Evolutionary conservation across 768 basidiomycete genomes (phyloP).

Genomic region (Macrocybe gigantea): DNA sequence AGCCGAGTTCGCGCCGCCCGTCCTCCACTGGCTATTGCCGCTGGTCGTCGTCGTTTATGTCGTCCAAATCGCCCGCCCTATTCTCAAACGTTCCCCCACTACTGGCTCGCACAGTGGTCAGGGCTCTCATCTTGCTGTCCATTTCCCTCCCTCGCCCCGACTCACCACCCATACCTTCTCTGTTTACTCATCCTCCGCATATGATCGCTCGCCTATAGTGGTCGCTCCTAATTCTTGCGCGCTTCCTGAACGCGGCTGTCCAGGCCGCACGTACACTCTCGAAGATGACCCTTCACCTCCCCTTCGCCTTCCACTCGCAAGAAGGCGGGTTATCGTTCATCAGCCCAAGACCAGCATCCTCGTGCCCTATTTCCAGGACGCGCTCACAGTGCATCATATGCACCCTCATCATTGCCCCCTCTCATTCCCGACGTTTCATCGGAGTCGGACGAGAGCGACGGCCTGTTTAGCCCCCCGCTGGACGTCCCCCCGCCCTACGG

Average conservation of each 20-base stretch:
- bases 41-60: constrained; percentile 2
- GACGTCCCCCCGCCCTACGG: constrained; percentile 10
- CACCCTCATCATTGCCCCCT: constrained; percentile 32
- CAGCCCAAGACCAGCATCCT: constrained; percentile 34
- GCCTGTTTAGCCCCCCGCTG: constrained; percentile 32
- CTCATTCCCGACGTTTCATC: constrained; percentile 59
- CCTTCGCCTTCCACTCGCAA: constrained; percentile 11
- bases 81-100: constrained; percentile 44
- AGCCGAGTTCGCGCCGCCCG: neutral
- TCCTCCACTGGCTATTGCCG: constrained; percentile 1
- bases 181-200: constrained; percentile 53
- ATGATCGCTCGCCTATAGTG: constrained; percentile 78
- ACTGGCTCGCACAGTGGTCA: constrained; percentile 12
- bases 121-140: constrained; percentile 30
- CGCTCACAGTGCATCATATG: constrained; percentile 8
- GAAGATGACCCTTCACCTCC: constrained; percentile 23
- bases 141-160: constrained; percentile 49
- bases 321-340: constrained; percentile 19
- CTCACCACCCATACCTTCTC: constrained; percentile 41
- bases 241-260: constrained; percentile 74
- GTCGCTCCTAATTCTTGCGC: constrained; percentile 69
- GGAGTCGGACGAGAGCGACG: constrained; percentile 64
- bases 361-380: constrained; percentile 25
- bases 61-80: constrained; percentile 43
- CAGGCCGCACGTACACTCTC: constrained; percentile 60